Evolutionary conservation across 75 land plant species (phyloP).

Genomic region (Cryptomeria japonica): DNA sequence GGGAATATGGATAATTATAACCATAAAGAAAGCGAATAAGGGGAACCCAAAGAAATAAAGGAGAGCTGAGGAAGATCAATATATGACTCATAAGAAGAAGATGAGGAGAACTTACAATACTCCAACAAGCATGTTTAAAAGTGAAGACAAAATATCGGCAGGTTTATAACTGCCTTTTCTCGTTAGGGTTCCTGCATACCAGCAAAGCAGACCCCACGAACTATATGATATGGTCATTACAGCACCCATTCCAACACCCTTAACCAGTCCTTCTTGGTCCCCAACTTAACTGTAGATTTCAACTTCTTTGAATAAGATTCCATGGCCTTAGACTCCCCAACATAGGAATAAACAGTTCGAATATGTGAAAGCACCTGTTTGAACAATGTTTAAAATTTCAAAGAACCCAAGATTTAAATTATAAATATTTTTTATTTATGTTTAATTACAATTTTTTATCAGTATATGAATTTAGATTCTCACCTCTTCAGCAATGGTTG

Average conservation of each 20-base stretch:
- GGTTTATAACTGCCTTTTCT: constrained; percentile 42
- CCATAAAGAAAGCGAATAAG: constrained; percentile 18
- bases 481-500: constrained; percentile 14
- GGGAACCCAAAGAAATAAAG: constrained; percentile 24
- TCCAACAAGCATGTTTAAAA: constrained; percentile 73
- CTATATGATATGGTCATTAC: constrained; percentile 48
- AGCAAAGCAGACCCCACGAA: constrained; percentile 68
- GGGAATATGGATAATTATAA: too few relatives aligned
- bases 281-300: constrained; percentile 42
- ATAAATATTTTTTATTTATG: too few relatives aligned
- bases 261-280: constrained; percentile 55
- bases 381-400: not conserved
- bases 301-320: constrained; percentile 40
- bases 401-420: too few relatives aligned
- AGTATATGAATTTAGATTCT: too few relatives aligned
- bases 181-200: constrained; percentile 68
- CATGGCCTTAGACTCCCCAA: constrained; percentile 54
- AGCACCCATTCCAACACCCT: constrained; percentile 69
- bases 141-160: constrained; percentile 52
- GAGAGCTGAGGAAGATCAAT: not conserved
- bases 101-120: constrained; percentile 37
- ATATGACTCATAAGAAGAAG: not conserved
- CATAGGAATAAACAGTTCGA: constrained; percentile 67
- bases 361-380: constrained; percentile 69
- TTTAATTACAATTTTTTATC: too few relatives aligned